Evolutionary conservation across 495 filamentous ascomycete genomes (phyloP).

Genomic region (Penicillium fimorum): DNA sequence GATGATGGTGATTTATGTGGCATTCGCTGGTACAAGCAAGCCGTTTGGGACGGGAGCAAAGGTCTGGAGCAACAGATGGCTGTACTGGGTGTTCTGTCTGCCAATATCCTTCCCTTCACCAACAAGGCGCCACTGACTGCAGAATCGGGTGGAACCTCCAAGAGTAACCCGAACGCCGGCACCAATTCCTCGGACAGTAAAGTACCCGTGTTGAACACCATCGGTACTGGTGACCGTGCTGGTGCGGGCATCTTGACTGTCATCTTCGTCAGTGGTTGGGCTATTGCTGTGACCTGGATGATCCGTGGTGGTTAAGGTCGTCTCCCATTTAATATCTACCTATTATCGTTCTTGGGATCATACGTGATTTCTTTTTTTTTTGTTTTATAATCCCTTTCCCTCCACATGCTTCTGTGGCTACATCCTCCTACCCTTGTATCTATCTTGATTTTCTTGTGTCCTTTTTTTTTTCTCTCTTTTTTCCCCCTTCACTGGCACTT

Average conservation of each 20-base stretch:
- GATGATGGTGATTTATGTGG: conserved; percentile 51
- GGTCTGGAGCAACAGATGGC: conserved; percentile 60
- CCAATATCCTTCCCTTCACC: conserved; percentile 49
- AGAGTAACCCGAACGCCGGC: conserved; percentile 59
- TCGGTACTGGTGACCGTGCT: conserved; percentile 57
- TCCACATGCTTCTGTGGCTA: conserved; percentile 3
- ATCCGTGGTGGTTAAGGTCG: conserved; percentile 30
- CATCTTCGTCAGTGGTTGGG: conserved; percentile 53
- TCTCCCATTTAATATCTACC: conserved; percentile 5
- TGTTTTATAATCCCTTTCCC: conserved; percentile 19
- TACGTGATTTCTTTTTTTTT: conserved; percentile 14
- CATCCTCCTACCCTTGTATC: conserved; percentile 17
- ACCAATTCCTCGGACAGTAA: conserved; percentile 26
- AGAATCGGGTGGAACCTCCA: conserved; percentile 62
- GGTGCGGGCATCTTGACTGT: conserved; percentile 66
- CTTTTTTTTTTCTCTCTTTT: neutral
- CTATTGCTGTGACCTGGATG: conserved; percentile 49
- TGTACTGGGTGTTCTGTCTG: conserved; percentile 56
- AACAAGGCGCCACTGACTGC: conserved; percentile 52
- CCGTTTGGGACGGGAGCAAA: conserved; percentile 44
- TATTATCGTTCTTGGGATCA: conserved; percentile 5
- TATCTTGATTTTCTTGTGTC: conserved; percentile 10
- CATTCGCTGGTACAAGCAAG: conserved; percentile 47
- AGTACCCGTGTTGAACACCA: conserved; percentile 31
- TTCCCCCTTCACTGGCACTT: conserved; percentile 12